Conservation (phyloP, 257 asterid species). For the Misopates orontium region DNA sequence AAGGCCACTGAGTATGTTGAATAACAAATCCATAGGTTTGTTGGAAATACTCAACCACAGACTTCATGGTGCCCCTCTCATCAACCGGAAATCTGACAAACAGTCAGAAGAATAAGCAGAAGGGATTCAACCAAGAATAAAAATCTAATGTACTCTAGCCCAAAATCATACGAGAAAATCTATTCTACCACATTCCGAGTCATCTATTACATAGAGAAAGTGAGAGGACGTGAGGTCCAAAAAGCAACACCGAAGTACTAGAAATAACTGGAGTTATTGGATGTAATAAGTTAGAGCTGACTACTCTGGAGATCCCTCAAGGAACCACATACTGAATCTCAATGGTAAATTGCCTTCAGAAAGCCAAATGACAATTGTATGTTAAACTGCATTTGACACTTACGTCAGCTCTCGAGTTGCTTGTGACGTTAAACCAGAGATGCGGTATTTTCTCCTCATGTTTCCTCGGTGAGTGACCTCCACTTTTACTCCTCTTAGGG, state of each 20-base stretch:
- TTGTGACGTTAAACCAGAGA: slow-evolving; percentile 82
- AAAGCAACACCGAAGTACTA: background rate
- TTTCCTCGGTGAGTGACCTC: slow-evolving; percentile 95
- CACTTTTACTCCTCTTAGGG: slow-evolving; percentile 88
- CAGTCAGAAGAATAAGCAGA: too few species aligned
- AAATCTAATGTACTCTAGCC: too few species aligned
- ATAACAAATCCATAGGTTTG: slow-evolving; percentile 83
- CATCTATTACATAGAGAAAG: too few species aligned
- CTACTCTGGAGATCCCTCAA: background rate
- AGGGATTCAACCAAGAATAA: too few species aligned
- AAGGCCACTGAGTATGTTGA: slow-evolving; percentile 77
- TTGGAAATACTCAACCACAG: slow-evolving; percentile 76
- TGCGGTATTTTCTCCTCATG: slow-evolving; percentile 86
- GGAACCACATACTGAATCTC: background rate
- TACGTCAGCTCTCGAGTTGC: slow-evolving; percentile 88
- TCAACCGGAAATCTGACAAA: slow-evolving; percentile 80
- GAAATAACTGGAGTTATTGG: background rate
- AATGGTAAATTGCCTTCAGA: background rate
- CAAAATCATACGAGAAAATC: too few species aligned
- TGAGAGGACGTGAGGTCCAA: too few species aligned
- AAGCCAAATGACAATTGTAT: slow-evolving; percentile 1
- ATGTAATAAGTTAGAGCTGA: background rate
- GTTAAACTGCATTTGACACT: slow-evolving; percentile 27
- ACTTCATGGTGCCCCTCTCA: slow-evolving; percentile 79
- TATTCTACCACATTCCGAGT: too few species aligned